These are phyloP conservation scores for Tuber borchii DNA, from an alignment of 495 filamentous ascomycete species.

Conservation along the genomic window DNA sequence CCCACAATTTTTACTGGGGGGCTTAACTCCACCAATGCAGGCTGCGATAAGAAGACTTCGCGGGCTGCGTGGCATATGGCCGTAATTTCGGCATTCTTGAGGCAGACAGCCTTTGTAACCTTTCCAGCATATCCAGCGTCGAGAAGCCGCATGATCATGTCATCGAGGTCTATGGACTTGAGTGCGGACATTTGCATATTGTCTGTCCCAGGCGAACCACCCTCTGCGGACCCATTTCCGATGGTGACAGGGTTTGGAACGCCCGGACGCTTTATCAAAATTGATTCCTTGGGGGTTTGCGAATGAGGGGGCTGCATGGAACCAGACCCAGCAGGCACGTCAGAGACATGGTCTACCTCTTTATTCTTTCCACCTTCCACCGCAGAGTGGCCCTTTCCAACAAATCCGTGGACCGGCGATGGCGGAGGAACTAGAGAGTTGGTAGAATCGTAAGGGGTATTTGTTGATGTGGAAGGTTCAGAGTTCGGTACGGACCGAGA, in stretches of 20 bases:
- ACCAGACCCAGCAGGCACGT: constrained; percentile 69
- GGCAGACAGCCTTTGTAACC: constrained; percentile 90
- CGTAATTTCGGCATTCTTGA: constrained; percentile 95
- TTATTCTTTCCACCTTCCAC: constrained; percentile 72
- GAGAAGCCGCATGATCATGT: constrained; percentile 90
- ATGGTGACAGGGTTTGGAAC: constrained; percentile 50
- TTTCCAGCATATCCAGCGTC: constrained; percentile 95
- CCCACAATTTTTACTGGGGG: constrained; percentile 99
- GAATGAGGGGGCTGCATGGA: constrained; percentile 47
- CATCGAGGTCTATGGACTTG: constrained; percentile 88
- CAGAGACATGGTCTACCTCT: constrained; percentile 94
- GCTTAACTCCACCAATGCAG: constrained; percentile 81
- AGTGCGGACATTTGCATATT: constrained; percentile 65
- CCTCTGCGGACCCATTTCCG: constrained; percentile 43
- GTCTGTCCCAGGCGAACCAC: constrained; percentile 42
- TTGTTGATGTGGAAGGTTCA: constrained; percentile 45
- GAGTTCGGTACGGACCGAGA: constrained; percentile 32
- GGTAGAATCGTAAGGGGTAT: constrained; percentile 43
- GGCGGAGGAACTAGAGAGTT: constrained; percentile 71
- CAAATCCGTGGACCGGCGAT: constrained; percentile 72
- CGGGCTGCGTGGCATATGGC: constrained; percentile 82
- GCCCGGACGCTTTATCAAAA: constrained; percentile 72
- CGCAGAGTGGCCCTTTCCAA: constrained; percentile 70
- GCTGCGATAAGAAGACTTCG: constrained; percentile 85
- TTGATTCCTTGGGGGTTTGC: constrained; percentile 63